phyloP scores from a whole-genome alignment of 1,284 basidiomycete species.

The Puccinia coronata region DNA sequence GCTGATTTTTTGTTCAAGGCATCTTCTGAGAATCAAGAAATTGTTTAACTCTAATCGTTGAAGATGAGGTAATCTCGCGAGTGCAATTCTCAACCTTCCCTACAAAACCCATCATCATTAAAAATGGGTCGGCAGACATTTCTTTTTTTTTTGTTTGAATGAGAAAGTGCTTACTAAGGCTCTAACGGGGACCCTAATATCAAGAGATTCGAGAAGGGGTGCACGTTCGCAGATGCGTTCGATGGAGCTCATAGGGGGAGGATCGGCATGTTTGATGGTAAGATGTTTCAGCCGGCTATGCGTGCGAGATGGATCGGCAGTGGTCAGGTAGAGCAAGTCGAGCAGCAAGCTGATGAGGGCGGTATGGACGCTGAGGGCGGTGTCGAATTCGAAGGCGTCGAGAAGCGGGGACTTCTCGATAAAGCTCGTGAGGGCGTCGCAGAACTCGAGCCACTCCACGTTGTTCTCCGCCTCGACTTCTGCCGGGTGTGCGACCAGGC shows the following conservation, averaged over 20 bases:
- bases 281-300: constrained; percentile 13
- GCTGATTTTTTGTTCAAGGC: no score
- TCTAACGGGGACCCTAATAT: constrained; percentile 16
- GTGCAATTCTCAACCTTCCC: neutral
- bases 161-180: neutral
- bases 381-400: constrained; percentile 17
- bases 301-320: neutral
- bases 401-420: neutral
- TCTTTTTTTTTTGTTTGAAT: no score
- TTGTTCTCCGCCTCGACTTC: neutral
- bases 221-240: constrained; percentile 23
- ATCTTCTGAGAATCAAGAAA: neutral
- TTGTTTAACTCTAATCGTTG: constrained; percentile 9
- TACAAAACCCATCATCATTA: neutral
- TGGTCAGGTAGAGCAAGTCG: constrained; percentile 10
- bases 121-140: no score
- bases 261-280: neutral
- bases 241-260: constrained; percentile 20
- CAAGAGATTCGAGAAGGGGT: neutral
- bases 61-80: neutral
- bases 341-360: constrained; percentile 16
- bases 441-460: constrained; percentile 21
- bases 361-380: constrained; percentile 20
- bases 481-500: neutral
- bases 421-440: neutral